These are phyloP conservation scores for Cinnamomum chago DNA, from an alignment of 164 flowering plant species.

Conservation along the genomic window DNA sequence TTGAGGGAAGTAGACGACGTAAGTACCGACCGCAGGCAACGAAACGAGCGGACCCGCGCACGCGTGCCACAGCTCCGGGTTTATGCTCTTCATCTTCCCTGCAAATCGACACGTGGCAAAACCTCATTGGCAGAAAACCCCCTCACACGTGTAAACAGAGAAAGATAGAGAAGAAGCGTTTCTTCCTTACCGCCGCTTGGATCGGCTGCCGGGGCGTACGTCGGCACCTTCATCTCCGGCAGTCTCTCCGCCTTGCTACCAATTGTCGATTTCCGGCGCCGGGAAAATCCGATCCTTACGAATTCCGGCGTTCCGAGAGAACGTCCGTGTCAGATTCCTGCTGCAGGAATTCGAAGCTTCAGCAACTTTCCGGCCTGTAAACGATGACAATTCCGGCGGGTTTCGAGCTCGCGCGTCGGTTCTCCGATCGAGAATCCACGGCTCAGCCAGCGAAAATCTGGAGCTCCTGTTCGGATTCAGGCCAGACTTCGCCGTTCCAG, in stretches of 20 bases:
- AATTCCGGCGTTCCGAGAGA: too few relatives aligned
- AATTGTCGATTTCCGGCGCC: neutral
- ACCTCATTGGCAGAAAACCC: neutral
- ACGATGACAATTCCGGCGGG: neutral
- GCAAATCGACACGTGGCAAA: slow-evolving; percentile 24
- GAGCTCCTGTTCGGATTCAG: too few relatives aligned
- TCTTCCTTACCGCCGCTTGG: neutral
- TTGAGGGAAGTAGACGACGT: slow-evolving; percentile 84
- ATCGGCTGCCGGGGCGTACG: neutral
- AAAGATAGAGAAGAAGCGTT: neutral
- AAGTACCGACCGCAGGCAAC: slow-evolving; percentile 78
- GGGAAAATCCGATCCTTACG: too few relatives aligned
- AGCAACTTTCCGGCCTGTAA: neutral
- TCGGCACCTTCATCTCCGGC: neutral
- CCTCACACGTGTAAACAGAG: neutral
- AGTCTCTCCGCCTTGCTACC: neutral
- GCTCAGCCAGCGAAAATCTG: neutral
- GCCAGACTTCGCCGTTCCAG: too few relatives aligned
- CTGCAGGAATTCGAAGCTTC: neutral
- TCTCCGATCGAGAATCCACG: neutral
- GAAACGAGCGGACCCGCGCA: slow-evolving; percentile 87
- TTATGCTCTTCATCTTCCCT: slow-evolving; percentile 66
- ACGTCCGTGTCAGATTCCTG: neutral
- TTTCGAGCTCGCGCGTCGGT: neutral
- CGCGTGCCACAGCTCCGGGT: slow-evolving; percentile 88